phyloP scores from a whole-genome alignment of 2,329 filamentous ascomycete species.

The Aspergillus latus region DNA sequence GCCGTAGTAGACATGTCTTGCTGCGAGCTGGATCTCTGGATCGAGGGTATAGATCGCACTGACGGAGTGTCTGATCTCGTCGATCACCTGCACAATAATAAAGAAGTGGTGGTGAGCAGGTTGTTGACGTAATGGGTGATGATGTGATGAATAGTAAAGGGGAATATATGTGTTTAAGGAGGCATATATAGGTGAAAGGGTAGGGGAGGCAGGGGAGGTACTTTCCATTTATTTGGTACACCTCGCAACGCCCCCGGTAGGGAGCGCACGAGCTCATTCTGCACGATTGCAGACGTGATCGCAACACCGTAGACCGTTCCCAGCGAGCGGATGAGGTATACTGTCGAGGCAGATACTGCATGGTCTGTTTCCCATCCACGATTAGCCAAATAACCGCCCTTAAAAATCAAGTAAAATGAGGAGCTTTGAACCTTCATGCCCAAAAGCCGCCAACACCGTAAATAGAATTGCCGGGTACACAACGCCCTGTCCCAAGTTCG shows the following conservation, averaged over 20 bases:
- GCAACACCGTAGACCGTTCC: slow-evolving; percentile 66
- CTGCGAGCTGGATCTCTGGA: slow-evolving; percentile 57
- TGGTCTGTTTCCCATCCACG: slow-evolving; percentile 49
- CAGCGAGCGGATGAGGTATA: slow-evolving; percentile 64
- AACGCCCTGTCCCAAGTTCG: slow-evolving; percentile 50
- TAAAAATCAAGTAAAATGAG: background rate
- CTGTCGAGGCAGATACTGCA: slow-evolving; percentile 61
- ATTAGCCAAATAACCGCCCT: background rate
- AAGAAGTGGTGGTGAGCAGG: slow-evolving; percentile 14
- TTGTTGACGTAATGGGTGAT: background rate
- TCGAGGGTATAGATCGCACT: slow-evolving; percentile 56
- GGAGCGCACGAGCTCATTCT: slow-evolving; percentile 59
- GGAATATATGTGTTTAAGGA: background rate
- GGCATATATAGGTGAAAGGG: background rate
- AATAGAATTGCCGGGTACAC: slow-evolving; percentile 55
- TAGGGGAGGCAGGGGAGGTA: slow-evolving; percentile 38
- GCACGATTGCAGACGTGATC: slow-evolving; percentile 61
- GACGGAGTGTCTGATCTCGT: slow-evolving; percentile 63
- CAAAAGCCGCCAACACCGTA: slow-evolving; percentile 62
- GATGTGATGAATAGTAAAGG: background rate
- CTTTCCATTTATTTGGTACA: slow-evolving; percentile 59
- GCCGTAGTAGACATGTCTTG: slow-evolving; percentile 60
- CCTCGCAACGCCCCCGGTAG: slow-evolving; percentile 56
- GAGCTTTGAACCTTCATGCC: slow-evolving; percentile 54
- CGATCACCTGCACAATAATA: slow-evolving; percentile 52